phyloP scores from a whole-genome alignment of 495 filamentous ascomycete species.

The Neurospora discreta region DNA sequence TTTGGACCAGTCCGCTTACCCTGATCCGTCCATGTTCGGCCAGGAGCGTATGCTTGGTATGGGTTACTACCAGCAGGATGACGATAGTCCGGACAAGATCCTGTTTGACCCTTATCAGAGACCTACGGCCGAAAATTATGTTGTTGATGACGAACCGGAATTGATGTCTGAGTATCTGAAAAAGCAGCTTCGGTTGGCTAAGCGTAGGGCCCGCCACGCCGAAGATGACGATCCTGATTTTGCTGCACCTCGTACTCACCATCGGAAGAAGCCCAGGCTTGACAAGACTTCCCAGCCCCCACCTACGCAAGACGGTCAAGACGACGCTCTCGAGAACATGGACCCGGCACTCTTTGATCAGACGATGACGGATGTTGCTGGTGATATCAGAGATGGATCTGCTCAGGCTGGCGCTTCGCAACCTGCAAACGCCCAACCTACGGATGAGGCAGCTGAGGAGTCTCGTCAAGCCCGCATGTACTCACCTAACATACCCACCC shows the following conservation, averaged over 20 bases:
- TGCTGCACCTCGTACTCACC: constrained; percentile 21
- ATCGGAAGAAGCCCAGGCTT: constrained; percentile 25
- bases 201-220: constrained; percentile 34
- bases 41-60: constrained; percentile 41
- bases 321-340: constrained; percentile 26
- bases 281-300: not conserved
- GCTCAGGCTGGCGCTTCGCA: constrained; percentile 1
- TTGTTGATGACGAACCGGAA: constrained; percentile 27
- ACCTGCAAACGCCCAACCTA: not conserved
- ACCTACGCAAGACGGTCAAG: constrained; percentile 7
- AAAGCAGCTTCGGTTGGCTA: constrained; percentile 34
- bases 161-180: constrained; percentile 33
- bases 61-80: constrained; percentile 45
- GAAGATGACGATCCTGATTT: constrained; percentile 39
- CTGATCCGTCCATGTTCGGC: constrained; percentile 33
- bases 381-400: not conserved
- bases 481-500: constrained; percentile 23
- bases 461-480: constrained; percentile 8
- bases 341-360: constrained; percentile 26
- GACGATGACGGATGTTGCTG: constrained; percentile 10
- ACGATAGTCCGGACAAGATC: constrained; percentile 39
- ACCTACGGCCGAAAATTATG: constrained; percentile 27
- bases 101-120: constrained; percentile 38
- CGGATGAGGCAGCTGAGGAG: constrained; percentile 1
- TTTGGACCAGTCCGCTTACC: constrained; percentile 32